Conservation (phyloP, 768 basidiomycete species). For the Amanita fuliginea region DNA sequence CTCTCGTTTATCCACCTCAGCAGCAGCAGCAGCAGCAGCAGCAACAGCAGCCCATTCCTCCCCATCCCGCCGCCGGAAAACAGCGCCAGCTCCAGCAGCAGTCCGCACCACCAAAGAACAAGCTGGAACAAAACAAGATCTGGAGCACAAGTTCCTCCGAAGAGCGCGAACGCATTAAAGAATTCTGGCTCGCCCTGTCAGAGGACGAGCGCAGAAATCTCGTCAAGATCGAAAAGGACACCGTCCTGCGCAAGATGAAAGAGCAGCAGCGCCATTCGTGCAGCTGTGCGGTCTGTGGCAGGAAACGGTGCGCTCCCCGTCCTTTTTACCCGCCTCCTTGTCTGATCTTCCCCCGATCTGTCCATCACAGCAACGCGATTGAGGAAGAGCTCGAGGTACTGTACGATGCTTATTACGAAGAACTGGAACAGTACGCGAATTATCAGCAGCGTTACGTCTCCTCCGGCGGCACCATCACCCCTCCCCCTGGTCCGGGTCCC, state of each 20-base stretch:
- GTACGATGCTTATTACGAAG: conserved; percentile 99
- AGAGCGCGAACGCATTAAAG: conserved; percentile 94
- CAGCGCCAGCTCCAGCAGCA: conserved; percentile 28
- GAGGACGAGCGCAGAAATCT: conserved; percentile 87
- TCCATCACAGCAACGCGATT: conserved; percentile 70
- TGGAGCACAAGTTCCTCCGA: conserved; percentile 90
- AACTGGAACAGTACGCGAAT: conserved; percentile 98
- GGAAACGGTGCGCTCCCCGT: conserved; percentile 72
- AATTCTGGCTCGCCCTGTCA: conserved; percentile 92
- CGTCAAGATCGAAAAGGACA: conserved; percentile 97
- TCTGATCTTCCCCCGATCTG: conserved; percentile 13
- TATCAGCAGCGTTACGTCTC: conserved; percentile 93
- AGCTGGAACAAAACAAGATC: conserved; percentile 58
- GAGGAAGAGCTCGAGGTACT: conserved; percentile 99
- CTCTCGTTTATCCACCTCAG: conserved; percentile 28
- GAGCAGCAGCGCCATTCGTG: conserved; percentile 98
- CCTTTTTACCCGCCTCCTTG: conserved; percentile 12
- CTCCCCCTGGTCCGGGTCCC: conserved; percentile 92
- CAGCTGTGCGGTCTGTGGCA: conserved; percentile 89
- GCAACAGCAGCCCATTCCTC: conserved; percentile 20
- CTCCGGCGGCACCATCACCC: conserved; percentile 81
- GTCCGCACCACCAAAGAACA: conserved; percentile 22
- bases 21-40: conserved; percentile 21
- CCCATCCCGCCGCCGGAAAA: conserved; percentile 30
- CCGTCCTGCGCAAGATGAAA: conserved; percentile 97